Percentiles rank a stretch among this genome's conserved stretches.
These are phyloP conservation scores for Podila verticillata DNA, from an alignment of 192 early-diverging fungal genomes.

Conservation along the genomic window DNA sequence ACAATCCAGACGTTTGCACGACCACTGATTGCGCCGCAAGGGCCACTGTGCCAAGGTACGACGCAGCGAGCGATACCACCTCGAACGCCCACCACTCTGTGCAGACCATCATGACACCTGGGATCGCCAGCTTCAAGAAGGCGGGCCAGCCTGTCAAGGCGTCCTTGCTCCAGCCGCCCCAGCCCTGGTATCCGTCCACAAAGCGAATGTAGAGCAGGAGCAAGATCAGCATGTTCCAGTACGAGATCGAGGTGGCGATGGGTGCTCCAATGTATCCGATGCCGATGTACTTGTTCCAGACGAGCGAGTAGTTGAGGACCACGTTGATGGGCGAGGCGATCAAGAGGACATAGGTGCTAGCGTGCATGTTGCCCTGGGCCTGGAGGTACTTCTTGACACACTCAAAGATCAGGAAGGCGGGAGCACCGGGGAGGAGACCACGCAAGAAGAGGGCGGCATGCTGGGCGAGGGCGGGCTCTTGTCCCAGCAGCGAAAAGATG, in stretches of 20 bases:
- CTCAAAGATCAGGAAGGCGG: constrained; percentile 84
- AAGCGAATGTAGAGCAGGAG: constrained; percentile 72
- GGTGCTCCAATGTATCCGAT: constrained; percentile 90
- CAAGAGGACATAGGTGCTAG: constrained; percentile 76
- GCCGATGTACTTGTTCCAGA: constrained; percentile 73
- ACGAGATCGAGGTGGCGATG: constrained; percentile 78
- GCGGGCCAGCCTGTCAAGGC: constrained; percentile 68
- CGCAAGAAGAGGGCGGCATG: constrained; percentile 76
- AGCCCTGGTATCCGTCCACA: constrained; percentile 75
- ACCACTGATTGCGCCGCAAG: constrained; percentile 88
- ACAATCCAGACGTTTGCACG: constrained; percentile 76
- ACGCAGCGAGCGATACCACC: constrained; percentile 77
- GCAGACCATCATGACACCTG: constrained; percentile 83
- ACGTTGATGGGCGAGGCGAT: constrained; percentile 79
- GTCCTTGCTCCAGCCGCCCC: constrained; percentile 87
- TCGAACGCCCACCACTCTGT: constrained; percentile 85
- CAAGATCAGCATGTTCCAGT: constrained; percentile 76
- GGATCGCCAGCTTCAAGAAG: constrained; percentile 75
- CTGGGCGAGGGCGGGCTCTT: constrained; percentile 75
- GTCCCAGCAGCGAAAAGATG: constrained; percentile 74
- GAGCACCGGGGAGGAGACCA: constrained; percentile 74
- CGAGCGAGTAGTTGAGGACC: constrained; percentile 79
- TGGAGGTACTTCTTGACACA: constrained; percentile 89
- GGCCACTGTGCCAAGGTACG: constrained; percentile 75
- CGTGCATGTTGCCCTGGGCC: constrained; percentile 89